phyloP scores from a whole-genome alignment of 2,329 filamentous ascomycete species.

The Fusarium stilboides region DNA sequence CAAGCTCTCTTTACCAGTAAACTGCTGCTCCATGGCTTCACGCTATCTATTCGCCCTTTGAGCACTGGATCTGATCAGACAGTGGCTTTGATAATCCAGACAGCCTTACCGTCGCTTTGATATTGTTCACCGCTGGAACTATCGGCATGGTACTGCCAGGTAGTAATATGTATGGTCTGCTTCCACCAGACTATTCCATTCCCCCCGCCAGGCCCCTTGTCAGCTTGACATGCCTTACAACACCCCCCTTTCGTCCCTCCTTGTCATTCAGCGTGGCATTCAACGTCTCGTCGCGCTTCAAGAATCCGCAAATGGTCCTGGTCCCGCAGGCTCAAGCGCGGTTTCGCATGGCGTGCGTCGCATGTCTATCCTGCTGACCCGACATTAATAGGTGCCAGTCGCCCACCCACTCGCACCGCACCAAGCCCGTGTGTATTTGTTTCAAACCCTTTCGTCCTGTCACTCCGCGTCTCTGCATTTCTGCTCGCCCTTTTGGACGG shows the following conservation, averaged over 20 bases:
- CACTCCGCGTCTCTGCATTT: conserved; percentile 34
- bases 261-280: conserved; percentile 51
- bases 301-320: conserved; percentile 40
- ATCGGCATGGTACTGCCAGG: conserved; percentile 33
- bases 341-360: conserved; percentile 45
- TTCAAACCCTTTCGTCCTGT: conserved; percentile 48
- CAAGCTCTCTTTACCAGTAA: conserved; percentile 17
- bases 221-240: conserved; percentile 39
- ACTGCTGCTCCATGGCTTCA: conserved; percentile 22
- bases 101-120: conserved; percentile 16
- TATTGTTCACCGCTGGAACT: conserved; percentile 43
- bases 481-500: conserved; percentile 44
- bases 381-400: conserved; percentile 51
- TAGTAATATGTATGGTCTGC: conserved; percentile 40
- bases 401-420: conserved; percentile 44
- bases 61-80: conserved; percentile 6
- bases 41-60: conserved; percentile 10
- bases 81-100: conserved; percentile 3
- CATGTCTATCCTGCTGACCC: conserved; percentile 47
- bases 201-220: conserved; percentile 44
- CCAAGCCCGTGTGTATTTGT: conserved; percentile 46
- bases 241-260: conserved; percentile 45
- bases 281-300: conserved; percentile 46
- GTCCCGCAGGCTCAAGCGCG: conserved; percentile 46
- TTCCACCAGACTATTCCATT: conserved; percentile 34